Evolutionary conservation across 2,329 filamentous ascomycete species (phyloP), one percentile per base, ranked within the genome.

Genomic region (Ascochyta lentis): DNA sequence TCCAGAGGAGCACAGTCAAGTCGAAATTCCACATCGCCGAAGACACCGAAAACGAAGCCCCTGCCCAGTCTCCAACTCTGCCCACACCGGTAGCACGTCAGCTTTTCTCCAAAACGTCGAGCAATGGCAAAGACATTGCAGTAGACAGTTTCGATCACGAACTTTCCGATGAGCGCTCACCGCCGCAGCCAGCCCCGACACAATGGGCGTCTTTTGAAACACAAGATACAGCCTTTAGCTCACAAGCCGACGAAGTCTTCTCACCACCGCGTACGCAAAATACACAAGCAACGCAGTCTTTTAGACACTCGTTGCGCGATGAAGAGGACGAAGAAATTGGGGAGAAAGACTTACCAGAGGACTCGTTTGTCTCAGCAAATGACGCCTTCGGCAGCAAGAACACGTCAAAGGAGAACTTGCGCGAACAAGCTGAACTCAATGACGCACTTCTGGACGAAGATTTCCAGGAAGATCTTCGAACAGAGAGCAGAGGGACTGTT

Each of bases 11-110:
- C 59, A 81, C 85, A 39, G 81, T 86, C 8, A 85, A 83, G 57
- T 81, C 87, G 9, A 84, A 82, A 53, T 81, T 89, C 60, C 81
- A 84, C 63, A 83, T 87, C 45, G 83, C 86, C 26, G 81, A 84
- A 65, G 86, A 89, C 72, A 4, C 73, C 9, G 74, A 79, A 65
- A 76, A 66, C 62, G 50, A 65, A 16, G 53, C 62, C 5, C 63
- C 64, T 8, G 37, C 56, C 8, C 62, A 60, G 22, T 72, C 72
- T 9, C 69, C 71, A 6, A 53, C 49, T 8, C 54, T 60, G n/a
- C 64, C 63, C 15, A 68, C 71, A 26, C 69, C 71, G 16, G 60
- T 67, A 12, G 63, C 65, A 33, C 67, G 64, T 26, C 66, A 69
- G 41, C 61, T 75, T 9, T 72, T 72, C 48, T 55, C 67, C 16